phyloP scores from a whole-genome alignment of 768 basidiomycete genomes.

The Xerocomellus amylosporus region DNA sequence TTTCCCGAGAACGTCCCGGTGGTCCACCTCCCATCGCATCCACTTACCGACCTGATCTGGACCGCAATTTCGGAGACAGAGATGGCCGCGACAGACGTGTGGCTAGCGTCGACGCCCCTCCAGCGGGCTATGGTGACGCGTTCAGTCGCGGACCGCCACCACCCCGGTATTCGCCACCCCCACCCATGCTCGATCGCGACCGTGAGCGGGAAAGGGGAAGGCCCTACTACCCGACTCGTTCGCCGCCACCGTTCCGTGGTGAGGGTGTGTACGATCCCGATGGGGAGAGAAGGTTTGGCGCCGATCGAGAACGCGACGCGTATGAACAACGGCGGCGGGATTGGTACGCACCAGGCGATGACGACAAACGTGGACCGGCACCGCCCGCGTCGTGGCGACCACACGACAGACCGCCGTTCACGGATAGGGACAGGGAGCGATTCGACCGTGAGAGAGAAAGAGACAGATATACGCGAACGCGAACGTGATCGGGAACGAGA shows the following conservation, averaged over 20 bases:
- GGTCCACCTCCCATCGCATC: conserved; percentile 10
- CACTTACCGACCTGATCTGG: conserved; percentile 41
- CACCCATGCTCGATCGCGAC: not conserved
- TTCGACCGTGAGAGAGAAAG: conserved; percentile 38
- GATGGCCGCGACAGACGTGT: conserved; percentile 34
- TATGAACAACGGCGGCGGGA: too few relatives aligned
- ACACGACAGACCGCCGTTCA: conserved; percentile 16
- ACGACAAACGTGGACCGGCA: conserved; percentile 42
- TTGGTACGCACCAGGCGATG: conserved; percentile 31
- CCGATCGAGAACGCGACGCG: conserved; percentile 13
- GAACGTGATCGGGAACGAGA: too few relatives aligned
- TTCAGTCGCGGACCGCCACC: conserved; percentile 15
- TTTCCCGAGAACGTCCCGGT: conserved; percentile 35
- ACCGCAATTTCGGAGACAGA: conserved; percentile 34
- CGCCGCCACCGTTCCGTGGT: not conserved
- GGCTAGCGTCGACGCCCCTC: conserved; percentile 34
- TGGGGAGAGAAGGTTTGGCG: conserved; percentile 32
- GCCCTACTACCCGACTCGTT: too few relatives aligned
- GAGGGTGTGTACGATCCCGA: conserved; percentile 34
- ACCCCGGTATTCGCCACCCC: conserved; percentile 23
- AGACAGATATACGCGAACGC: conserved; percentile 8
- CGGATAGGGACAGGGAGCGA: conserved; percentile 37
- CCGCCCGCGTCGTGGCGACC: too few relatives aligned
- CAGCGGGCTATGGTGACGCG: conserved; percentile 36
- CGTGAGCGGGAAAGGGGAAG: too few relatives aligned